These are phyloP conservation scores for Aspergillus glaucus DNA, from an alignment of 2,329 filamentous ascomycete species.

Conservation along the genomic window DNA sequence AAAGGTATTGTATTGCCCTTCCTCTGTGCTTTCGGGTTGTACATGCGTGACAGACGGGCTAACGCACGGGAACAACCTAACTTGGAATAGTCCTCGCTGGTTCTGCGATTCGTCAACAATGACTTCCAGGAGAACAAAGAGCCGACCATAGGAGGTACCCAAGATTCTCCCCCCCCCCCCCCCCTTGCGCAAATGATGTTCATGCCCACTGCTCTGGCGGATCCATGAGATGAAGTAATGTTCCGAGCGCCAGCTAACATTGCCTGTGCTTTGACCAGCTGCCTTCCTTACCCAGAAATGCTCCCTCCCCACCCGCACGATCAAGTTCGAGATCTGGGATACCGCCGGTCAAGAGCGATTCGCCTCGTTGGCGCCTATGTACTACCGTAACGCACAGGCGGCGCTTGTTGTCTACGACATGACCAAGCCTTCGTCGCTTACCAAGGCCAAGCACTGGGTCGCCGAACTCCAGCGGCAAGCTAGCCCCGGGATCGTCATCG, in stretches of 20 bases:
- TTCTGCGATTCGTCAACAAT: constrained; percentile 98
- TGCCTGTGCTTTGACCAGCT: constrained; percentile 49
- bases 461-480: constrained; percentile 95
- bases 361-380: constrained; percentile 94
- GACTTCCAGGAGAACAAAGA: constrained; percentile 99
- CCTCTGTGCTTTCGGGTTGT: constrained; percentile 7
- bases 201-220: too few species aligned
- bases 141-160: constrained; percentile 88
- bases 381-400: constrained; percentile 97
- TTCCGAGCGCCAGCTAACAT: background rate
- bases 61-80: constrained; percentile 8
- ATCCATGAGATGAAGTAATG: too few species aligned
- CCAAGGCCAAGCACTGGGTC: constrained; percentile 98
- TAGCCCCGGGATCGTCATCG: constrained; percentile 92
- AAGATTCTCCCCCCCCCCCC: background rate
- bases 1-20: constrained; percentile 60
- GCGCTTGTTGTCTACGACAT: constrained; percentile 98
- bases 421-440: constrained; percentile 88
- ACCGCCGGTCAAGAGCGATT: constrained; percentile 97
- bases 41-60: constrained; percentile 14
- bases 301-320: constrained; percentile 81
- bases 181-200: background rate
- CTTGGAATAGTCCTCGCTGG: constrained; percentile 72
- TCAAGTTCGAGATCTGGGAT: constrained; percentile 87
- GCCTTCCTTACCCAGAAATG: constrained; percentile 99